Base-by-base conservation (phyloP, 805 yeast genomes). In the Dipodascopsis tothii region DNA sequence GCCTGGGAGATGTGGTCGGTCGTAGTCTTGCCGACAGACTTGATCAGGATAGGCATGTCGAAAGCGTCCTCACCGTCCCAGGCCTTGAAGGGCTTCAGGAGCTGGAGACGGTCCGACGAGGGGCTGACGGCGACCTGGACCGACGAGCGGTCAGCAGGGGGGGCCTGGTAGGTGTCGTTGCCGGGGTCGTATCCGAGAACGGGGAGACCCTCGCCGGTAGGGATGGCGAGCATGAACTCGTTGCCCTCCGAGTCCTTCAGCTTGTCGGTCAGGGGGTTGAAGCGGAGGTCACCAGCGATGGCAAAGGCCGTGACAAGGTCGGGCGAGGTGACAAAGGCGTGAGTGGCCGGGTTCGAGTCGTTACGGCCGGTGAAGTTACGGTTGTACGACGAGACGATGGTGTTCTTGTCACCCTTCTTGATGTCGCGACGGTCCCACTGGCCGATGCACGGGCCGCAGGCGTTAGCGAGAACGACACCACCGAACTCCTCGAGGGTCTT, bases 391-490 rank as follows among this genome's bases (percentile, higher is more conserved):
- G 97, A 87, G 68, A 90, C 88, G 56, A 90, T 92, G 42, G 97
- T 84, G 41, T 73, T 69, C 63, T 78, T 78, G 37, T 75, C 65
- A 35, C 84, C 75, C 62, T 84, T 94, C 54, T 75, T 73, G 41
- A 63, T 61, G 45, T 63, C 68, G 28, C 62, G 55, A 72, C 97
- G 83, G 65, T 92, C 96, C 98, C 98, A 90, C 73, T 90, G 98
- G 46, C 98, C 98, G 63, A 90, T 90, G 73, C 98, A 90, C 60
- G 97, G 98, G 56, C 98, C 98, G 75, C 98, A 90, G 18, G 98
- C 98, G 65, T 90, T 90, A 43, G 97, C 96, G 57, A 90, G 74
- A 36, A 90, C 95, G 47, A 77, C 74, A 56, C 95, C 98, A 48
- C 97, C 97, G 58, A 80, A 81, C 43, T 81, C 78, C 64, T 81